Base-by-base conservation (phyloP, 352 stramenopile species). In the Globisporangium parvum region DNA sequence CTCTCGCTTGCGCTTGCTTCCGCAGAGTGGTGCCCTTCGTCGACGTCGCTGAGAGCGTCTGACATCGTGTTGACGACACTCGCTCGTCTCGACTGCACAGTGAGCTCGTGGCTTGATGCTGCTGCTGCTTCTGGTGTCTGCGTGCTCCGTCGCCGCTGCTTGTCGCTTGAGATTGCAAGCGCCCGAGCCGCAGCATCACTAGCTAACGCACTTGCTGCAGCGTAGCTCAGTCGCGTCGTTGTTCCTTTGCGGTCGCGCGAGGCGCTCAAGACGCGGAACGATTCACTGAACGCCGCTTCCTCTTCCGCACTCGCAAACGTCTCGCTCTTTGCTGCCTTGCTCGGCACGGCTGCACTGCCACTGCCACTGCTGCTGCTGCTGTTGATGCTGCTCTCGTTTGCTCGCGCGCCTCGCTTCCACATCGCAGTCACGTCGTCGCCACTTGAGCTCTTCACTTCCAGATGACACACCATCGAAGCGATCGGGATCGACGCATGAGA, bases 331-430 rank as follows among this genome's bases (percentile, higher is more conserved):
- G 31, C 4, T 10, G 53, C n/a, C 23, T 51, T 57, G 23, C 24
- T 51, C 28, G 24, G 3, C 11, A 26, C 10, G 10, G 8, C 6
- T 31, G 26, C 26, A 6, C 26, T 31, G 26, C 26, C 26, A 31
- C 26, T 15, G 21, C n/a, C 14, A 21, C 31, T 35, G 14, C 14
- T 44, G 21, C n/a, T 17, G 28, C 31, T 35, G 14, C 14, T 44
- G 11, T 15, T 44, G 18, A 11, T n/a, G 15, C 12, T 41, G 37
- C 39, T 44, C n/a, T 49, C 20, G n/a, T 39, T 47, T 18, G 40
- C 24, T 49, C 14, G 40, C 12, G 54, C 63, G 3, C 70, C 76
- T 20, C 74, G 72, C 39, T 75, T 84, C 78, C 78, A 89, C 47
- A 89, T 77, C 0, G 63, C 31, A 1, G 31, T 37, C 31, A 12